These are phyloP conservation scores for Prunus kanzakura DNA, from an alignment of 306 rosid species.

Conservation along the genomic window DNA sequence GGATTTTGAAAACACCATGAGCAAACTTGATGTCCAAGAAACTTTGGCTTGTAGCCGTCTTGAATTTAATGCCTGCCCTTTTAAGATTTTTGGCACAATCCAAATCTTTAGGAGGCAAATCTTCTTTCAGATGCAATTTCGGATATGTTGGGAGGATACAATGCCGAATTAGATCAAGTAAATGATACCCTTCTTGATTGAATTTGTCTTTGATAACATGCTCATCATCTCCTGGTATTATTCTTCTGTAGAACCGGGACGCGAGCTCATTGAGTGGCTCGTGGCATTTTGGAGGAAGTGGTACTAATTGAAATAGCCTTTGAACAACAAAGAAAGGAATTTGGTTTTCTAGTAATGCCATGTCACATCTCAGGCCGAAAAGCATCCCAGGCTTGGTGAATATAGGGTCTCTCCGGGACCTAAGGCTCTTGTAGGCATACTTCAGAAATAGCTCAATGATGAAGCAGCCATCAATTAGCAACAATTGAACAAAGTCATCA, in stretches of 20 bases:
- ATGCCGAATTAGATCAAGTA: conserved; percentile 48
- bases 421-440: conserved; percentile 30
- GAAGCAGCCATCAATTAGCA: conserved; percentile 60
- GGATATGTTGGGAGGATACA: conserved; percentile 43
- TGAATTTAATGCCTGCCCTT: conserved; percentile 38
- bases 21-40: conserved; percentile 45
- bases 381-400: conserved; percentile 36
- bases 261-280: conserved; percentile 41
- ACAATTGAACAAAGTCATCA: conserved; percentile 34
- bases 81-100: conserved; percentile 30
- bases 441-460: conserved; percentile 55
- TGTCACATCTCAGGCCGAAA: conserved; percentile 27
- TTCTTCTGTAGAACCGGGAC: conserved; percentile 33
- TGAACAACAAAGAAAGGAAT: conserved; percentile 50
- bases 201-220: conserved; percentile 26
- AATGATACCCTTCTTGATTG: conserved; percentile 47
- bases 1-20: conserved; percentile 45
- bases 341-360: conserved; percentile 54
- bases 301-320: conserved; percentile 37
- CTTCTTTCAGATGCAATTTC: background rate
- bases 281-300: conserved; percentile 31
- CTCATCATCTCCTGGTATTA: conserved; percentile 37
- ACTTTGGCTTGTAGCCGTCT: conserved; percentile 25
- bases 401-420: conserved; percentile 42
- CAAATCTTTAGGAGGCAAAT: background rate